These are phyloP conservation scores for Tilletiaria anomala DNA, from an alignment of 1,284 basidiomycete genomes.

Conservation along the genomic window DNA sequence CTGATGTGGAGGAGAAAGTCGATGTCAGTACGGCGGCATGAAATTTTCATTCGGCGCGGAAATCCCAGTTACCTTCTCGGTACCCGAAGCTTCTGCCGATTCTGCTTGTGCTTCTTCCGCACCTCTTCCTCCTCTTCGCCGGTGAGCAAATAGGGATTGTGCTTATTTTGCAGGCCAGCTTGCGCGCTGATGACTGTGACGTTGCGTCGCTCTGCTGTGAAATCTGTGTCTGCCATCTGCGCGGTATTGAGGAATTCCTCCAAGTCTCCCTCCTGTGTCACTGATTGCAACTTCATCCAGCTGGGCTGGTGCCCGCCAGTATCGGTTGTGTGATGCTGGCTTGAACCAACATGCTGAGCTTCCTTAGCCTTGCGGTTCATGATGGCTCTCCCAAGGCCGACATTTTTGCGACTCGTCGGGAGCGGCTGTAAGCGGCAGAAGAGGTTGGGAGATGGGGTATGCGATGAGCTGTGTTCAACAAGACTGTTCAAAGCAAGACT, in stretches of 20 bases:
- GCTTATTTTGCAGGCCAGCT: conserved; percentile 21
- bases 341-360: conserved; percentile 9
- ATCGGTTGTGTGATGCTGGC: conserved; percentile 37
- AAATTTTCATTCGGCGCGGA: neutral
- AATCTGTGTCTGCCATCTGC: conserved; percentile 82
- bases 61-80: conserved; percentile 14
- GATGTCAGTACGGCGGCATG: neutral
- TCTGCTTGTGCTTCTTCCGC: conserved; percentile 25
- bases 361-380: conserved; percentile 34
- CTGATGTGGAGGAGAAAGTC: neutral
- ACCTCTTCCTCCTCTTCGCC: conserved; percentile 63
- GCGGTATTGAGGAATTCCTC: conserved; percentile 95
- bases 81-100: conserved; percentile 30
- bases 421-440: conserved; percentile 27
- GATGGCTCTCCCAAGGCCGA: conserved; percentile 34
- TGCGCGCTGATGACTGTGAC: conserved; percentile 70
- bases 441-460: too few relatives aligned
- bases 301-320: conserved; percentile 41
- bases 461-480: too few relatives aligned
- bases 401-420: conserved; percentile 34
- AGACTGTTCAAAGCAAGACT: too few relatives aligned
- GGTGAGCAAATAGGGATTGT: conserved; percentile 76
- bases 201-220: conserved; percentile 89
- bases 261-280: conserved; percentile 89
- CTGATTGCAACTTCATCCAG: conserved; percentile 57